Evolutionary conservation across 257 asterid species (phyloP), one percentile per base, ranked within the genome.

Genomic region (Jacaranda copaia): DNA sequence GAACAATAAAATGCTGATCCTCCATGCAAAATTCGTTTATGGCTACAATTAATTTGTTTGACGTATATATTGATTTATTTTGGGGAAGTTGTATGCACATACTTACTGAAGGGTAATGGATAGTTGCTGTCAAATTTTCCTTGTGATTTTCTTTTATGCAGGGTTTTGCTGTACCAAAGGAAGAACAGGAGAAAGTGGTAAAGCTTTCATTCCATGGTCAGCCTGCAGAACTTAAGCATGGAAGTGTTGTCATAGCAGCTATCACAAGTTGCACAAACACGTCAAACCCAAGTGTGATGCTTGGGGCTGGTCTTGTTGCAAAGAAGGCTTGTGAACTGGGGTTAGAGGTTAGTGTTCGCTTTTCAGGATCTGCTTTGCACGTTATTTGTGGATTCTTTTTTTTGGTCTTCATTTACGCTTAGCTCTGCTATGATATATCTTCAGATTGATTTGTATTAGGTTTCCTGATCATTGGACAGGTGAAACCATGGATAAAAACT

Each of bases 261-360:
- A 92, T 94, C 64, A 94, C 98, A 55, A 94, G 98, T 62, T 94
- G 98, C 81, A 94, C 97, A 69, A 92, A 94, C 85, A 94, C 98
- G 64, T 94, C 98, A 56, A 94, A 94, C 88, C 98, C 98, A 65
- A 94, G 97, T 85, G 97, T 94, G 80, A 94, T 94, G 98, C 97
- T 94, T 83, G 98, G 98, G 75, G 98, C 98, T 79, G 98, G 92
- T 76, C 96, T 94, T 63, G 98, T 94, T 57, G 97, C 97, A 4
- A 94, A 94, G 90, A 94, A 89, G 85, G 97, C 98, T 38, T 92
- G 93, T 52, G 97, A 94, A 80, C 76, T 94, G 78, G 97, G 98
- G 5, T 79, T 94, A 79, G 91, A 93, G 97, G 98, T 93, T 73
- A 68, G 94, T 86, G 12, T 77, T 6, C 6, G 72, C 14, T 66